These are phyloP conservation scores for Hypoxylon rubiginosum DNA, from an alignment of 2,329 filamentous ascomycete genomes.

Conservation along the genomic window DNA sequence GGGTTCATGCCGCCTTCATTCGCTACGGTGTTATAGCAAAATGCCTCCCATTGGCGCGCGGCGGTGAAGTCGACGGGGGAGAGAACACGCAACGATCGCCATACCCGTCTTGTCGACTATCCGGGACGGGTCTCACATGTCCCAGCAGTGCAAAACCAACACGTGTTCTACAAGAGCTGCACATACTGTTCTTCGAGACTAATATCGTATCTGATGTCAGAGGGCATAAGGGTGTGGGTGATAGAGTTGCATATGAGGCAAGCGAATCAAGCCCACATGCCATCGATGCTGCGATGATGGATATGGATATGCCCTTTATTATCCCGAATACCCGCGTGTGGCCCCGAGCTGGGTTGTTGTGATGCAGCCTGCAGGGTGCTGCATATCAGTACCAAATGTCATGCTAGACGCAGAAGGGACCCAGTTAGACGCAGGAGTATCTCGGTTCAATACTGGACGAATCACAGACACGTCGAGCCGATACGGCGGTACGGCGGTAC, in stretches of 20 bases:
- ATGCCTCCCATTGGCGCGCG: conserved; percentile 26
- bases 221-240: conserved; percentile 36
- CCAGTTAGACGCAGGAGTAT: conserved; percentile 2
- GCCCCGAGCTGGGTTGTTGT: conserved; percentile 32
- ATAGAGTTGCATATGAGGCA: conserved; percentile 41
- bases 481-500: conserved; percentile 15
- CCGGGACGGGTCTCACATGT: conserved; percentile 34
- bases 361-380: conserved; percentile 37
- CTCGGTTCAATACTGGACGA: conserved; percentile 31
- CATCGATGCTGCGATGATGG: conserved; percentile 9
- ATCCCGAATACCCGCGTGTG: conserved; percentile 41
- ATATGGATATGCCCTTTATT: conserved; percentile 34
- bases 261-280: conserved; percentile 34
- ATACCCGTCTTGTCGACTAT: conserved; percentile 26
- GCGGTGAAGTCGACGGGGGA: conserved; percentile 11
- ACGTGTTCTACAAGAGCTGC: conserved; percentile 37
- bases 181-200: conserved; percentile 25
- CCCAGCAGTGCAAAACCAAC: conserved; percentile 32
- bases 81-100: conserved; percentile 32
- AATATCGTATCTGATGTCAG: conserved; percentile 40
- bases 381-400: conserved; percentile 41
- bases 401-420: conserved; percentile 38
- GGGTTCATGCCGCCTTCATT: conserved; percentile 24
- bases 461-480: conserved; percentile 17
- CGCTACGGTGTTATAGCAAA: conserved; percentile 23